These are phyloP conservation scores for Candolleomyces aberdarensis DNA, from an alignment of 768 basidiomycete genomes.

Conservation along the genomic window DNA sequence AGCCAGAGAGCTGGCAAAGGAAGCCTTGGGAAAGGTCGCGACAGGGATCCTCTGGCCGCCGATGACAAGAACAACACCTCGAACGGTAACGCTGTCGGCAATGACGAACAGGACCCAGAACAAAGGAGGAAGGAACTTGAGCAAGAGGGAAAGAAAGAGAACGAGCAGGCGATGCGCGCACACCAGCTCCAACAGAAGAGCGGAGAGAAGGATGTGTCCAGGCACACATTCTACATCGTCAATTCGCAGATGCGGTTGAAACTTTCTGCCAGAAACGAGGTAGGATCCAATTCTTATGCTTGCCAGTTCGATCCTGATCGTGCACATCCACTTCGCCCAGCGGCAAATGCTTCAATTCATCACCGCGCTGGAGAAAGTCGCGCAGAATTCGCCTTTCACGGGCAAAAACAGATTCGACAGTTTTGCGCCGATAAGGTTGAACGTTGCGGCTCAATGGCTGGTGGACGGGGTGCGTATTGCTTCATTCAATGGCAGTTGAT, in stretches of 20 bases:
- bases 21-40: neutral
- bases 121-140: slow-evolving; percentile 31
- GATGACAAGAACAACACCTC: too few relatives aligned
- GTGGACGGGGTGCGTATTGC: slow-evolving; percentile 81
- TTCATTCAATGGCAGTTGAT: neutral
- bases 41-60: too few relatives aligned
- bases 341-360: slow-evolving; percentile 98
- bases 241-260: slow-evolving; percentile 91
- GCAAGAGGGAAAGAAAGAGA: slow-evolving; percentile 42
- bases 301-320: neutral
- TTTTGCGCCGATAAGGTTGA: slow-evolving; percentile 88
- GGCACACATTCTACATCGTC: slow-evolving; percentile 91
- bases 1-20: neutral
- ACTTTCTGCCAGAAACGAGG: slow-evolving; percentile 84
- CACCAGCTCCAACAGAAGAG: slow-evolving; percentile 12
- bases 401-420: slow-evolving; percentile 86
- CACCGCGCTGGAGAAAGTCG: slow-evolving; percentile 80
- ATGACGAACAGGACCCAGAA: neutral
- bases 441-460: slow-evolving; percentile 96
- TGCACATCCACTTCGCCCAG: slow-evolving; percentile 29
- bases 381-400: slow-evolving; percentile 73
- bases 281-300: slow-evolving; percentile 25
- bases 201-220: slow-evolving; percentile 63
- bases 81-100: too few relatives aligned
- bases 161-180: slow-evolving; percentile 12